Percentiles rank a stretch among this genome's conserved stretches.
These are phyloP conservation scores for Phylloporus sp. DNA, from an alignment of 768 basidiomycete genomes.

Conservation along the genomic window DNA sequence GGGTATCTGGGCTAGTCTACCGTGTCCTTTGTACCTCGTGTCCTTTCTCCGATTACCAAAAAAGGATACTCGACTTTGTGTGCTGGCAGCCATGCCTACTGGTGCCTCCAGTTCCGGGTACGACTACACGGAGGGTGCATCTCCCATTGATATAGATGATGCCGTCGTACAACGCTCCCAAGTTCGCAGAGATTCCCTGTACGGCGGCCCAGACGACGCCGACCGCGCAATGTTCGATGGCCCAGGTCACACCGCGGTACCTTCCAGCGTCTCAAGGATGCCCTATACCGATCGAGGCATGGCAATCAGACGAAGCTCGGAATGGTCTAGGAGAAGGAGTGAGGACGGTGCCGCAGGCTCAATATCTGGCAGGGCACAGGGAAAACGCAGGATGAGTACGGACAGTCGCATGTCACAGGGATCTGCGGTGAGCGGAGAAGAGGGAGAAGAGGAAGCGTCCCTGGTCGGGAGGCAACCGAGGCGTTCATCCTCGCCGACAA, in stretches of 20 bases:
- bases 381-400: slow-evolving; percentile 42
- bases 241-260: slow-evolving; percentile 57
- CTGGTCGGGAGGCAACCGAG: slow-evolving; percentile 27
- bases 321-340: slow-evolving; percentile 51
- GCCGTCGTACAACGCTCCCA: slow-evolving; percentile 49
- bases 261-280: slow-evolving; percentile 80
- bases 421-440: slow-evolving; percentile 37
- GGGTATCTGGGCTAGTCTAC: slow-evolving; percentile 64
- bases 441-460: slow-evolving; percentile 36
- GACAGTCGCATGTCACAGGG: slow-evolving; percentile 37
- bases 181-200: slow-evolving; percentile 64
- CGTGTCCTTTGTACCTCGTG: slow-evolving; percentile 2
- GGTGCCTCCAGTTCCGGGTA: slow-evolving; percentile 17
- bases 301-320: slow-evolving; percentile 48
- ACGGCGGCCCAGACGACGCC: slow-evolving; percentile 45
- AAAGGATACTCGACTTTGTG: neutral
- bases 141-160: slow-evolving; percentile 63
- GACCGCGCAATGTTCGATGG: slow-evolving; percentile 75
- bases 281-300: slow-evolving; percentile 46
- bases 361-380: slow-evolving; percentile 24
- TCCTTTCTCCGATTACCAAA: slow-evolving; percentile 18
- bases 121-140: slow-evolving; percentile 89
- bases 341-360: slow-evolving; percentile 34
- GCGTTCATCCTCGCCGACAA: slow-evolving; percentile 34
- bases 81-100: slow-evolving; percentile 15